A percentile compares a stretch with the other conserved stretches of the same genome.
Evolutionary conservation across 2,329 filamentous ascomycete genomes (phyloP).

Genomic region (Rhinocladiella mackenziei): DNA sequence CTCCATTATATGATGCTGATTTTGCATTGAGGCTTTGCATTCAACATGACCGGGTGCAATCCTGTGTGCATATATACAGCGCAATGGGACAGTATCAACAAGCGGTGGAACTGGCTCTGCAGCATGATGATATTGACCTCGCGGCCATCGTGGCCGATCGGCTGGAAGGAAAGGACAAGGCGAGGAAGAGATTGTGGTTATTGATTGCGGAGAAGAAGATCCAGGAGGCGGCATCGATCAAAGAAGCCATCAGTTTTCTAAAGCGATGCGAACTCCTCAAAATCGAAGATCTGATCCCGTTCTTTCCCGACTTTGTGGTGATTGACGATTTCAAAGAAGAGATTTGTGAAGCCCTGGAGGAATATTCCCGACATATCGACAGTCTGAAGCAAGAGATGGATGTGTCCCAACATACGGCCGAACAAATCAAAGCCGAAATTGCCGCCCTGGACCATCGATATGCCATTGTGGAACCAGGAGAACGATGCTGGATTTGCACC

Average conservation of each 20-base stretch:
- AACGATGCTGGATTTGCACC: conserved; percentile 85
- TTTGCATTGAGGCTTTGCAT: conserved; percentile 95
- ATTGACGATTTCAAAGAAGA: conserved; percentile 99
- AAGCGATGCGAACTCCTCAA: conserved; percentile 85
- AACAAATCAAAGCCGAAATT: conserved; percentile 65
- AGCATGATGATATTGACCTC: conserved; percentile 83
- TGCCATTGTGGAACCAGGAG: conserved; percentile 92
- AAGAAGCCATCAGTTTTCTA: conserved; percentile 86
- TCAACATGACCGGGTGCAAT: conserved; percentile 85
- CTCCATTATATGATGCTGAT: conserved; percentile 85
- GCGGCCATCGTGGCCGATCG: conserved; percentile 85
- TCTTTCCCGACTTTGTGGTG: conserved; percentile 97
- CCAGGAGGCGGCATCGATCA: conserved; percentile 75
- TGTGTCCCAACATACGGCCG: conserved; percentile 79
- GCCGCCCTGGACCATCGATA: conserved; percentile 54
- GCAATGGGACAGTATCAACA: conserved; percentile 93
- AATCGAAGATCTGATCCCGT: conserved; percentile 95
- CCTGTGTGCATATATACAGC: conserved; percentile 95
- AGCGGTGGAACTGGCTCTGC: conserved; percentile 78
- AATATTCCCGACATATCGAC: conserved; percentile 90
- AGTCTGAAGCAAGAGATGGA: conserved; percentile 90
- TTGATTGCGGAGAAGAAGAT: conserved; percentile 94
- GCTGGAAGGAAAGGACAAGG: conserved; percentile 61
- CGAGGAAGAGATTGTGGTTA: conserved; percentile 93
- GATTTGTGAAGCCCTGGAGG: conserved; percentile 88